Evolutionary conservation across 1,284 basidiomycete genomes (phyloP).

Genomic region (Pseudozyma pruni): DNA sequence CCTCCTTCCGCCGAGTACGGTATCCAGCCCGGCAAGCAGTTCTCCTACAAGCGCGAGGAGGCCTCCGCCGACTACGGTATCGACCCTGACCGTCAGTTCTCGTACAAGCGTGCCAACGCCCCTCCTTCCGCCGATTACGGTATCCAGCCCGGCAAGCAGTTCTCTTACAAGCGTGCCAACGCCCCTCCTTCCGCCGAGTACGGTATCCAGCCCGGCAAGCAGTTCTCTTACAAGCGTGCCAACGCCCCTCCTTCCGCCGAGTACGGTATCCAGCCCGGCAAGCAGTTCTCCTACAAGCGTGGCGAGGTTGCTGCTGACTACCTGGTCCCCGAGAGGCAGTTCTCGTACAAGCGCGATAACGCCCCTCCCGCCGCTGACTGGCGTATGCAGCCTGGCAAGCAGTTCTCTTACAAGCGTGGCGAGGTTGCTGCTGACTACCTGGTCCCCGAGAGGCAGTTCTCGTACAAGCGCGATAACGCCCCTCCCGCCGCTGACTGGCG

Average conservation of each 20-base stretch:
- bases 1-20: constrained; percentile 25
- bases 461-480: constrained; percentile 12
- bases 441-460: constrained; percentile 5
- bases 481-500: too few species aligned
- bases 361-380: constrained; percentile 20
- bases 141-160: constrained; percentile 8
- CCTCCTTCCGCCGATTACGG: constrained; percentile 29
- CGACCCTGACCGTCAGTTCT: constrained; percentile 11
- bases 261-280: not conserved
- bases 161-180: constrained; percentile 4
- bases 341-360: constrained; percentile 20
- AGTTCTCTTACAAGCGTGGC: constrained; percentile 27
- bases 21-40: constrained; percentile 12
- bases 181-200: constrained; percentile 11
- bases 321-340: too few species aligned
- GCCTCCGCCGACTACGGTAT: constrained; percentile 12
- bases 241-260: constrained; percentile 24
- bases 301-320: constrained; percentile 14
- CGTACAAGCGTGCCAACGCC: constrained; percentile 22
- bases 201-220: constrained; percentile 11
- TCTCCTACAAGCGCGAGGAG: constrained; percentile 10
- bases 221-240: constrained; percentile 23
- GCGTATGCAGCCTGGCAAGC: constrained; percentile 14
- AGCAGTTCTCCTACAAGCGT: constrained; percentile 9
- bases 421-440: constrained; percentile 11